These are phyloP conservation scores for Persicaria maculosa DNA, from an alignment of 148 eudicot species.

Conservation along the genomic window DNA sequence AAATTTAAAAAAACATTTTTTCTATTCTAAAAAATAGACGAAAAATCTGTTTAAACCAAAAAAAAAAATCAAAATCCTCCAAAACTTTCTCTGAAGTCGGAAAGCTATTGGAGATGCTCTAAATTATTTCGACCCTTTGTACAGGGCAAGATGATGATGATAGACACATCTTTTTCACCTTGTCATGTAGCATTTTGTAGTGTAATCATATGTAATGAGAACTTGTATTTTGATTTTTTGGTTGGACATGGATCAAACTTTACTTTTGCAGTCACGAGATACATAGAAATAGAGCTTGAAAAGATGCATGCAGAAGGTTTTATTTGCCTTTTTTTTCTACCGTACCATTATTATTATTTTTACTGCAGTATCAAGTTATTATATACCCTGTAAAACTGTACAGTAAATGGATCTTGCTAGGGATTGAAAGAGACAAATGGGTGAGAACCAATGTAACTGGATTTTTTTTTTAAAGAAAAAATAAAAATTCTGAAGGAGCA, in stretches of 20 bases:
- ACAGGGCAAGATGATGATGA: not conserved
- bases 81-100: too few species aligned
- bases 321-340: not conserved
- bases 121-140: not conserved
- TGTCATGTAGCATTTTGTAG: conserved; percentile 11
- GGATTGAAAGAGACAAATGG: not conserved
- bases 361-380: too few species aligned
- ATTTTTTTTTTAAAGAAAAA: not conserved
- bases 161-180: not conserved
- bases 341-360: not conserved
- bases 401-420: not conserved
- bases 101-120: too few species aligned
- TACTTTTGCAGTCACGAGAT: conserved; percentile 11
- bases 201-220: conserved; percentile 1
- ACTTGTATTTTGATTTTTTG: not conserved
- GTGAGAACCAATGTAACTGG: not conserved
- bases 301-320: not conserved
- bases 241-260: not conserved
- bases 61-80: too few species aligned
- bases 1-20: too few species aligned
- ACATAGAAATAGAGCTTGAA: conserved; percentile 7
- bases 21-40: too few species aligned
- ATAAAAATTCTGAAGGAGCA: not conserved
- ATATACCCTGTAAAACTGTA: not conserved
- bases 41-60: too few species aligned